phyloP scores from a whole-genome alignment of 371 early-diverging fungal genomes.

The Mucor racemosus region DNA sequence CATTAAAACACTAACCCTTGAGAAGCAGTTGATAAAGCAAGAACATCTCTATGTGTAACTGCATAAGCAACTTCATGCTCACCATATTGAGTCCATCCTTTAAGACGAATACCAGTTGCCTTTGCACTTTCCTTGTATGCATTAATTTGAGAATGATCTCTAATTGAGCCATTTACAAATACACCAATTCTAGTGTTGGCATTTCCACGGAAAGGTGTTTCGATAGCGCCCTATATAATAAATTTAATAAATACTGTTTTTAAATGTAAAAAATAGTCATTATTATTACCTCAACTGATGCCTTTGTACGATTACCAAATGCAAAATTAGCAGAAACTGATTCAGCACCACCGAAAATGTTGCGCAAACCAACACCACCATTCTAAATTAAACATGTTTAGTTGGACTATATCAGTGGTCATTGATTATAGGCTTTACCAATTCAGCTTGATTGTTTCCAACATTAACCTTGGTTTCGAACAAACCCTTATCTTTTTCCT shows the following conservation, averaged over 20 bases:
- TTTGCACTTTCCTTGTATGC: conserved; percentile 37
- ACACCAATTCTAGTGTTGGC: conserved; percentile 42
- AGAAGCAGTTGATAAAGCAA: conserved; percentile 70
- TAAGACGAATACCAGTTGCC: conserved; percentile 38
- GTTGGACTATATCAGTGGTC: too few species aligned
- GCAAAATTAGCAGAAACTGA: conserved; percentile 63
- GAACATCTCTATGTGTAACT: conserved; percentile 75
- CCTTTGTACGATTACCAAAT: conserved; percentile 72
- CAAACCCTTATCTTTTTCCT: conserved; percentile 45
- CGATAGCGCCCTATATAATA: conserved; percentile 21
- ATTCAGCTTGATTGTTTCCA: conserved; percentile 45
- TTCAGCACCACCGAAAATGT: conserved; percentile 88
- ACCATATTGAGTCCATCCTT: conserved; percentile 53
- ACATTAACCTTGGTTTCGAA: conserved; percentile 38
- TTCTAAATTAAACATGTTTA: conserved; percentile 33
- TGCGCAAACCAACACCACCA: conserved; percentile 66
- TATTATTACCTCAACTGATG: conserved; percentile 65
- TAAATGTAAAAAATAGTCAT: neutral
- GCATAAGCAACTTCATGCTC: conserved; percentile 73
- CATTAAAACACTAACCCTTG: conserved; percentile 44
- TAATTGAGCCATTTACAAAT: conserved; percentile 42
- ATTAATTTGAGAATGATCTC: conserved; percentile 47
- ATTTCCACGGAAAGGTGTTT: conserved; percentile 41
- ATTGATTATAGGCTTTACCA: conserved; percentile 33
- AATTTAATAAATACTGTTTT: neutral